Base-by-base conservation (phyloP, 176 grass and related monocot species). In the Tillandsia fasciculata region DNA sequence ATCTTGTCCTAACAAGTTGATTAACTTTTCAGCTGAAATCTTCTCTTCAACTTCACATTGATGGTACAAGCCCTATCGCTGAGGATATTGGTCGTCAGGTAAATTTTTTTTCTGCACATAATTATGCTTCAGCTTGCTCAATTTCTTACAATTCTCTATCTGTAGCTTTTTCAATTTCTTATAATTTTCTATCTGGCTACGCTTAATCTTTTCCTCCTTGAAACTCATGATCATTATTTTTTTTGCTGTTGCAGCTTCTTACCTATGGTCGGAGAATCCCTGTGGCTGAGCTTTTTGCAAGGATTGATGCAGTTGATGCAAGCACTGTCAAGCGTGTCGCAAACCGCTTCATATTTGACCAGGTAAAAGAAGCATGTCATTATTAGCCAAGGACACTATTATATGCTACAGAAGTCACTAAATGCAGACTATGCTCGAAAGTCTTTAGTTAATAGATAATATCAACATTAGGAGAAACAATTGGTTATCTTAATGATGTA, bases 31-130 rank as follows among this genome's bases (percentile, higher is more conserved):
- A 99, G 95, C 82, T 99, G 66, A 99, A 94, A 86, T 94, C 95
- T 80, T 99, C 90, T 47, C 69, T 99, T 76, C 95, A 86, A 87
- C 87, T 99, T 51, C 90, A 99, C 67, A 87, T 99, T 48, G 95
- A 99, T 82, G 95, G 90, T 70, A 84, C 82, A 49, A 94, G 88
- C 49, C 82, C 90, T 68, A 87, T 90, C 78, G 95, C 80, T 54
- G 95, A 99, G 84, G 95, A 99, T 75, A 94, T 99, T 65, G 95
- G 95, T 10, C 90, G 90, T 64, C 95, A 99, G 90, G 95, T 99
- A 18, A 61, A 10, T 20, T 18, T 42, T 49, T 22, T 7, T 42
- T 42, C 33, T 42, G 33, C 11, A 15, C 2, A 11, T n/a, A 2
- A 65, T 22, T 47, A 17, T 53, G 29, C 26, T 64, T 66, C 9